Evolutionary conservation across 2,329 filamentous ascomycete genomes (phyloP).

Genomic region (Verticillium isaacii): DNA sequence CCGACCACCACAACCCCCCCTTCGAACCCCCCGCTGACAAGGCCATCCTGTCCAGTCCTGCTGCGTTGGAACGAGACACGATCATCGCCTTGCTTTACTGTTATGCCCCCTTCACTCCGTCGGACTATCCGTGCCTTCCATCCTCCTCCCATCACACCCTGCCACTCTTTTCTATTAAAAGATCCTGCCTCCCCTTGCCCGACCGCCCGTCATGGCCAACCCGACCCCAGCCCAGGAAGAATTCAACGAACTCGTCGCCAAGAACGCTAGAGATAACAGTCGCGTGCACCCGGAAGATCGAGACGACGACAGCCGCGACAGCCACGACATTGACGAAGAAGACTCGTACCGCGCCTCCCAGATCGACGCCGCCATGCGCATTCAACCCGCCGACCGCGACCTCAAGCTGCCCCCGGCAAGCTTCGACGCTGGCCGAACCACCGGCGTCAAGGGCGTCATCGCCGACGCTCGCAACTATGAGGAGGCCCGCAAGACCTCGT

Average conservation of each 20-base stretch:
- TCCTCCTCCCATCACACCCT: neutral
- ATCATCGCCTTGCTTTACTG: neutral
- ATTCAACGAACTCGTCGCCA: constrained; percentile 58
- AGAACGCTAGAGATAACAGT: constrained; percentile 40
- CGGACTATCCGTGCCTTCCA: constrained; percentile 6
- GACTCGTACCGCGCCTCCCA: constrained; percentile 46
- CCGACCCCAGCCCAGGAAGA: constrained; percentile 61
- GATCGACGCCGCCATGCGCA: constrained; percentile 62
- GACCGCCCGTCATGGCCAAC: constrained; percentile 42
- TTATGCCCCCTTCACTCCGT: constrained; percentile 4
- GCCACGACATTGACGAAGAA: constrained; percentile 47
- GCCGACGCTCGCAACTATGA: constrained; percentile 77
- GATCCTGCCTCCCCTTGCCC: constrained; percentile 10
- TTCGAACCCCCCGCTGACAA: constrained; percentile 7
- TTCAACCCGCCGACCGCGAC: constrained; percentile 50
- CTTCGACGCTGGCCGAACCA: constrained; percentile 66
- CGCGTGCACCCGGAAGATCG: constrained; percentile 56
- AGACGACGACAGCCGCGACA: constrained; percentile 35
- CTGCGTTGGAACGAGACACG: neutral
- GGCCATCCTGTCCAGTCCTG: neutral
- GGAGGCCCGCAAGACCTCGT: constrained; percentile 55
- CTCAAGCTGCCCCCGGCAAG: constrained; percentile 58
- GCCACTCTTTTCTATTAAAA: constrained; percentile 27
- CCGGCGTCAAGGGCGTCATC: constrained; percentile 83
- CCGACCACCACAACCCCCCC: neutral